Base-by-base conservation (phyloP, 208 protist genomes). In the Trypanosoma avium region DNA sequence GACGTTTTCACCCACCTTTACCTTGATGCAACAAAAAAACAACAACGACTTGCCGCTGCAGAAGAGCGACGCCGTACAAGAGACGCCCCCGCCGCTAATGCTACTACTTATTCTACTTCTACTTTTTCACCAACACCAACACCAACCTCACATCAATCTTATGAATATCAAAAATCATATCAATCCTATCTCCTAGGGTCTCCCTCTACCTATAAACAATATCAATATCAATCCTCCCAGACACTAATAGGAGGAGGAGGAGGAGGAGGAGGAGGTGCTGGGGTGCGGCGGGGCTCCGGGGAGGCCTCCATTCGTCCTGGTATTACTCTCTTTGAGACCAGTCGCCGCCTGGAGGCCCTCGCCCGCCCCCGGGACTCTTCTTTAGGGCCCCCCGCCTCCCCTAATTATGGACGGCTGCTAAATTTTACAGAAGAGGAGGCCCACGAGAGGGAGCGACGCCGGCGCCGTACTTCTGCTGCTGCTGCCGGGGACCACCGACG, bases 371-470 rank as follows among this genome's bases (percentile, higher is more conserved):
- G 63, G 24, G 47, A n/a, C n/a, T n/a, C n/a, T n/a, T n/a, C n/a
- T n/a, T n/a, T n/a, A n/a, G n/a, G n/a, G 55, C 36, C 63, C 63
- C 9, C 63, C 53, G 24, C 36, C 2, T 47, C 42, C 47, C 84
- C 84, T 4, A 91, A 91, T 58, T 91, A 91, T 62, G 84, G 84
- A 4, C 70, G 64, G 21, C 29, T 88, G 47, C 63, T 88, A 9
- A 82, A 70, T 56, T 86, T 91, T 29, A 70, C 69, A 2, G 81
- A 85, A 54, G 84, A 91, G 56, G 73, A 81, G 65, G 67, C 61
- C 50, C 56, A 53, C 7, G 70, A 81, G 19, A 61, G 57, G 15
- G 49, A 27, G 36, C 38, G 48, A 26, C 61, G 36, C 22, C 59
- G 73, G 49, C 53, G 57, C 17, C 65, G 55, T 21, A 21, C 22